Conservation (phyloP, 345 rosid genomes). For the Citrus sinensis region DNA sequence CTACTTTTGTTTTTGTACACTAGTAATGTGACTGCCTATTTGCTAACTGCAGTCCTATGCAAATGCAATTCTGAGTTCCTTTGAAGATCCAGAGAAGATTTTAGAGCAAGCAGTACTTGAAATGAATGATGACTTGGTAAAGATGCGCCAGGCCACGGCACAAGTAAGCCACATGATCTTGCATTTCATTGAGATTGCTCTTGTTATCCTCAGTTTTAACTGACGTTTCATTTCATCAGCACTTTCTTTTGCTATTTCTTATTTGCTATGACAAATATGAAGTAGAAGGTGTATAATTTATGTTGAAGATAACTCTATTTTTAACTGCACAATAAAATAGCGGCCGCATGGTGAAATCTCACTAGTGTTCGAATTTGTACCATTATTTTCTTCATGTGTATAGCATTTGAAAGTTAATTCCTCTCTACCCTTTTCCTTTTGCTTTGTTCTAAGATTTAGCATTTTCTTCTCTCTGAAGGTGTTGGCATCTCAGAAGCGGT, state of each 20-base stretch:
- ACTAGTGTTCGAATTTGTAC: background rate
- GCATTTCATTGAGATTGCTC: background rate
- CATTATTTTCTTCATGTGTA: background rate
- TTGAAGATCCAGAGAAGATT: slow-evolving; percentile 82
- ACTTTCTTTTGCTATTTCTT: background rate
- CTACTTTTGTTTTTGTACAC: background rate
- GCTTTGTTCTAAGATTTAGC: background rate
- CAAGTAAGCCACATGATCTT: slow-evolving; percentile 46
- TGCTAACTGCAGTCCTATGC: slow-evolving; percentile 66
- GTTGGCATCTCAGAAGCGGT: slow-evolving; percentile 70
- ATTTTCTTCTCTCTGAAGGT: slow-evolving; percentile 38
- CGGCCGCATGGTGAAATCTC: background rate
- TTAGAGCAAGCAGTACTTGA: slow-evolving; percentile 76
- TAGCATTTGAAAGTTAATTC: background rate
- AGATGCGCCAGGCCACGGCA: slow-evolving; percentile 88
- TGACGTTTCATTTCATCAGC: background rate
- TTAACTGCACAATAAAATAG: background rate
- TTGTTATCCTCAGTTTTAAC: background rate
- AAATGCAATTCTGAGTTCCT: slow-evolving; percentile 59
- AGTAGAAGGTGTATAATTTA: background rate
- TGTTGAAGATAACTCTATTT: background rate
- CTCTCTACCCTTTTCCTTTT: background rate
- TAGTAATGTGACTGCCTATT: slow-evolving; percentile 3
- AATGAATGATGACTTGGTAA: slow-evolving; percentile 77
- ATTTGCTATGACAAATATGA: background rate